Conservation (phyloP, 2,329 filamentous ascomycete species). For the Cryphonectria naterciae region DNA sequence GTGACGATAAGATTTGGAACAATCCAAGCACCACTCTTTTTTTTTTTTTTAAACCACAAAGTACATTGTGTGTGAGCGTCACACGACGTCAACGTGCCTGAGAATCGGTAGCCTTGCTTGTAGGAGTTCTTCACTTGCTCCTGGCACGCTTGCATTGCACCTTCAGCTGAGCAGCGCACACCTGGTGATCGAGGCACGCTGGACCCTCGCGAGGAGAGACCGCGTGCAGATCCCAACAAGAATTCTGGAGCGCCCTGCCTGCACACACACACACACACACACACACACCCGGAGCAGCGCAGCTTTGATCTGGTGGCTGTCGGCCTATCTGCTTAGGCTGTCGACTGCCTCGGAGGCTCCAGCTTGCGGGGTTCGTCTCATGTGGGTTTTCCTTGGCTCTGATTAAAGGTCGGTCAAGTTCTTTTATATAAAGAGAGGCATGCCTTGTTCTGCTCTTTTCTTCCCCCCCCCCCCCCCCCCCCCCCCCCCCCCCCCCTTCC, state of each 20-base stretch:
- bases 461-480: neutral
- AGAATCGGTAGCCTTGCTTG: neutral
- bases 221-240: constrained; percentile 28
- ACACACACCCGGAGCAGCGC: constrained; percentile 5
- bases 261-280: constrained; percentile 1
- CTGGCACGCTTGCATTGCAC: neutral
- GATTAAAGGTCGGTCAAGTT: constrained; percentile 15
- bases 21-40: constrained; percentile 1
- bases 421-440: constrained; percentile 4
- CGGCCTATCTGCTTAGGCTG: constrained; percentile 12
- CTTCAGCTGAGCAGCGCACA: neutral
- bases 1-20: constrained; percentile 5
- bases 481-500: neutral
- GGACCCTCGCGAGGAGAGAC: constrained; percentile 18
- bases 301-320: constrained; percentile 21
- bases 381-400: neutral
- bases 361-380: constrained; percentile 19
- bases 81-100: constrained; percentile 18
- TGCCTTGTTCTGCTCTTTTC: neutral
- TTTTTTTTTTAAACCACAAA: neutral
- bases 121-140: neutral
- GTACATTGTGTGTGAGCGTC: constrained; percentile 1
- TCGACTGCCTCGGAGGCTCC: constrained; percentile 20
- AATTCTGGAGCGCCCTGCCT: constrained; percentile 18
- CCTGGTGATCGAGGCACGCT: constrained; percentile 12